Evolutionary conservation across 2,329 filamentous ascomycete genomes (phyloP), one percentile per base, ranked within the genome.

Genomic region (Ploettnerulaceae sp.): DNA sequence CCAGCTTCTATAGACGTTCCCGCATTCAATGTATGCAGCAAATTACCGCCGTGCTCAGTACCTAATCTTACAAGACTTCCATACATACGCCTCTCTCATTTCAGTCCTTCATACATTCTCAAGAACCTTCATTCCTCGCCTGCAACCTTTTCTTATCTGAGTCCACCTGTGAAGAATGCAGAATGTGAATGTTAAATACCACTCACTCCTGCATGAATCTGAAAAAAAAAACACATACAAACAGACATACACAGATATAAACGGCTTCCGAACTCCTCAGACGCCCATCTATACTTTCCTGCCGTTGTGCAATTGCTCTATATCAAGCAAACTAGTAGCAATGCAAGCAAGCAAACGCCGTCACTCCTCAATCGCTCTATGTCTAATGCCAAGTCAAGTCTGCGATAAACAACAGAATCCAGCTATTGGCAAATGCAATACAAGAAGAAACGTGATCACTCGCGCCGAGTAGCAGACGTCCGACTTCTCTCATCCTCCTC

Each of bases 401-500:
- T 33, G 31, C 15, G 31, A 5, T 8, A 29, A 4, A n/a, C n/a
- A n/a, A n/a, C n/a, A n/a, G n/a, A n/a, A n/a, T n/a, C n/a, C n/a
- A n/a, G n/a, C 7, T 28, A 12, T 28, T 12, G 12, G 5, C 31
- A 17, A 33, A 14, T 18, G 5, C n/a, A 3, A 33, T 33, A 15
- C 9, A 5, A 5, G n/a, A 5, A 6, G 12, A 33, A 11, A 28
- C n/a, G 21, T 8, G 7, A 31, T 52, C 36, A 52, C 9, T 52
- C 51, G 7, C 57, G 49, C 29, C 60, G 52, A 38, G 58, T 61
- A 1, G 61, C 81, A 56, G 84, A 86, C 11, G 84, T 87, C 17
- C 85, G 78, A 62, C 85, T 87, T 40, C 81, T 75, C 67, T 94
- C 88, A 56, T 93, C 87, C 54, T 94, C 84, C 61, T 89, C 89